Evolutionary conservation across 371 early-diverging fungal genomes (phyloP).

Genomic region (Mortierella sp.): DNA sequence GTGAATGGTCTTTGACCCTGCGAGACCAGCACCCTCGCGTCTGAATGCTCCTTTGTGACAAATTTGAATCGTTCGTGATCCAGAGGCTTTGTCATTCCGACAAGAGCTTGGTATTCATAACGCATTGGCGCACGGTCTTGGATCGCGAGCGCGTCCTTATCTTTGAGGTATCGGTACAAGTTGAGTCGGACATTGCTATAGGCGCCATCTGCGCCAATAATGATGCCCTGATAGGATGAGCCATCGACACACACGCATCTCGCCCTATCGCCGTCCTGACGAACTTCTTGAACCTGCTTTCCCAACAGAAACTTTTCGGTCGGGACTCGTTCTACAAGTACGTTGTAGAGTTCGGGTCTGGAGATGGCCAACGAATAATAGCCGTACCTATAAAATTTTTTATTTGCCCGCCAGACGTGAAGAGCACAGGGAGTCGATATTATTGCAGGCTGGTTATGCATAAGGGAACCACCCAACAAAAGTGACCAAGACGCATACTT

Average conservation of each 20-base stretch:
- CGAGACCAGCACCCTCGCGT: slow-evolving; percentile 22
- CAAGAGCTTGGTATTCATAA: slow-evolving; percentile 11
- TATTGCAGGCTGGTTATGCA: no score
- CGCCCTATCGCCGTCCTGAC: slow-evolving; percentile 3
- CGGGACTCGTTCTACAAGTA: slow-evolving; percentile 29
- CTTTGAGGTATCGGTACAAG: slow-evolving; percentile 32
- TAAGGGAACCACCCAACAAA: no score
- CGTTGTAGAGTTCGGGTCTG: slow-evolving; percentile 47
- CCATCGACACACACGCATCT: slow-evolving; percentile 31
- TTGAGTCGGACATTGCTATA: slow-evolving; percentile 33
- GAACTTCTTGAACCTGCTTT: slow-evolving; percentile 24
- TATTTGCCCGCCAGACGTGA: no score
- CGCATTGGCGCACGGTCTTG: slow-evolving; percentile 17
- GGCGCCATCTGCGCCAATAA: slow-evolving; percentile 44
- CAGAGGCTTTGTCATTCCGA: slow-evolving; percentile 39
- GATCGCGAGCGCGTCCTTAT: background rate
- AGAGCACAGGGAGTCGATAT: no score
- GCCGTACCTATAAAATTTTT: slow-evolving; percentile 10
- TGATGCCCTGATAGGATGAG: slow-evolving; percentile 26
- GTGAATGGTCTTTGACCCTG: slow-evolving; percentile 23
- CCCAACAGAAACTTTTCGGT: slow-evolving; percentile 24
- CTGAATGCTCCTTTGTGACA: slow-evolving; percentile 15
- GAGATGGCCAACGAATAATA: slow-evolving; percentile 26
- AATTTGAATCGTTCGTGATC: slow-evolving; percentile 20
- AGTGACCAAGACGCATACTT: no score